Evolutionary conservation across 2,329 filamentous ascomycete species (phyloP).

Genomic region (Parastagonospora nodorum): DNA sequence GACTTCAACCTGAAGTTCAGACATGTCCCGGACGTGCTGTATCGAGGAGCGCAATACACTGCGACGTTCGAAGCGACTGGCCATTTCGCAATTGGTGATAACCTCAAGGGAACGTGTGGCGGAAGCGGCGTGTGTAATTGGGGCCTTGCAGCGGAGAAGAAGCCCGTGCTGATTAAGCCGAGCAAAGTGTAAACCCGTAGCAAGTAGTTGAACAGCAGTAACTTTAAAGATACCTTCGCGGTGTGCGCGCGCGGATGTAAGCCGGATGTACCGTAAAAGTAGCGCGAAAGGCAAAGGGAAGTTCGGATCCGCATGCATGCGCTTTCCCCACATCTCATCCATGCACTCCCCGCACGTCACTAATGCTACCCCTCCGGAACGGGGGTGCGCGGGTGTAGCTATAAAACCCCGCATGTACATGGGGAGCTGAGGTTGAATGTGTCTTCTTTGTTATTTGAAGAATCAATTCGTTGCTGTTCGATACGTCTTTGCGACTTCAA

Average conservation of each 20-base stretch:
- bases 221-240: too few species aligned
- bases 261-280: slow-evolving; percentile 4
- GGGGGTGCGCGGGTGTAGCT: slow-evolving; percentile 16
- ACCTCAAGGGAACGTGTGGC: slow-evolving; percentile 23
- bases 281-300: slow-evolving; percentile 3
- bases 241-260: neutral
- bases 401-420: slow-evolving; percentile 27
- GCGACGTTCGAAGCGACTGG: slow-evolving; percentile 18
- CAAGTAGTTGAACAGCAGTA: too few species aligned
- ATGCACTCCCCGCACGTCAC: slow-evolving; percentile 36
- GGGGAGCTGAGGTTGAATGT: neutral
- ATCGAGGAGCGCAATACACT: slow-evolving; percentile 15
- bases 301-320: slow-evolving; percentile 32
- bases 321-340: slow-evolving; percentile 26
- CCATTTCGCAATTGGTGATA: slow-evolving; percentile 17
- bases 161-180: slow-evolving; percentile 5
- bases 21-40: slow-evolving; percentile 19
- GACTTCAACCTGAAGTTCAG: slow-evolving; percentile 33
- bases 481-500: too few species aligned
- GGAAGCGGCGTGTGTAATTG: slow-evolving; percentile 26
- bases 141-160: slow-evolving; percentile 10
- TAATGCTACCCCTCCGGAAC: slow-evolving; percentile 11
- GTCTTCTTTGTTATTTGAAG: neutral
- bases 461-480: neutral
- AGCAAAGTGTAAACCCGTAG: neutral